Evolutionary conservation across 2,329 filamentous ascomycete species (phyloP), one percentile per base, ranked within the genome.

Genomic region (Huntiella decipiens): DNA sequence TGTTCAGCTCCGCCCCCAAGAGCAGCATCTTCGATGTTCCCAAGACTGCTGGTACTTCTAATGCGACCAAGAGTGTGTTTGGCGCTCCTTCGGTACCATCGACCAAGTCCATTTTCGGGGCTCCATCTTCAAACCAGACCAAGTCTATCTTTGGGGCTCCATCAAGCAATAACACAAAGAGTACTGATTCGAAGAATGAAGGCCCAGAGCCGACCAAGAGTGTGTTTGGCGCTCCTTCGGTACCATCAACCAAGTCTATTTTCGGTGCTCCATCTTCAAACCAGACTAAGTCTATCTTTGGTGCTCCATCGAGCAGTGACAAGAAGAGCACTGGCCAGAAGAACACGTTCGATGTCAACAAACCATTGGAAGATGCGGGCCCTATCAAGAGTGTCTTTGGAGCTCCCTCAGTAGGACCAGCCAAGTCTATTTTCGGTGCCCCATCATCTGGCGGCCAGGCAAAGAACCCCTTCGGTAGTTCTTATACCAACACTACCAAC

Each of bases 161-260:
- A 12, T 42, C 39, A 5, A 15, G 5, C 15, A n/a, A 2, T 11
- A 12, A 15, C 22, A 19, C 3, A 3, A 19, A 40, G 13, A 40
- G 17, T 5, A 19, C 38, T 15, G 15, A 19, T 19, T 11, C 16
- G 12, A 40, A 40, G 16, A 16, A 37, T 28, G 22, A 28, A 10
- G 22, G 1, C 7, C 6, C 22, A 1, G 63, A 66, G 11, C 71
- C 74, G n/a, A 32, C 34, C 17, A 37, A 47, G 31, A 38, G 32
- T 19, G 31, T 22, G 5, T 51, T 51, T 44, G 47, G 42, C 1
- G 17, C 45, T 4, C 55, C 51, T 44, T 55, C 53, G 11, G 50
- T 57, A 11, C 1, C 6, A 28, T 10, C 8, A 4, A 28, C 6
- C 22, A 43, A 40, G 31, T 34, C 36, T 16, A 40, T 46, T 11